Evolutionary conservation across 2,329 filamentous ascomycete species (phyloP).

Genomic region (Botryotinia convoluta): DNA sequence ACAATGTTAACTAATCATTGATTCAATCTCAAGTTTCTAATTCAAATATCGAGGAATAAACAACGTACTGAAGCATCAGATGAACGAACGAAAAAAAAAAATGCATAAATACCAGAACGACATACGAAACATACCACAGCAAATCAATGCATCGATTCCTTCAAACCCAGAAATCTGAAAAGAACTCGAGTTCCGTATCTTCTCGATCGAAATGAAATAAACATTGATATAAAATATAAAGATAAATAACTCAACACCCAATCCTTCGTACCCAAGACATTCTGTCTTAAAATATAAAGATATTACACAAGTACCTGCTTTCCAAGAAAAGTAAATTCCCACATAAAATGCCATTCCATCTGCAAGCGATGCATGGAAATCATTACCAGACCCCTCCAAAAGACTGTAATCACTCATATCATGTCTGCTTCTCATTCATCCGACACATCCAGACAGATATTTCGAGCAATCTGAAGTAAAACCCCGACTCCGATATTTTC

Average conservation of each 20-base stretch:
- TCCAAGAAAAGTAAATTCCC: background rate
- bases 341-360: background rate
- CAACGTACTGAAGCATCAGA: background rate
- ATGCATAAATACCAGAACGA: background rate
- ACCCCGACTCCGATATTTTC: background rate
- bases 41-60: background rate
- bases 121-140: background rate
- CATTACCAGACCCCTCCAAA: background rate
- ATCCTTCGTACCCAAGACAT: background rate
- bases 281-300: background rate
- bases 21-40: background rate
- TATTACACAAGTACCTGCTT: background rate
- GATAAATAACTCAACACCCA: background rate
- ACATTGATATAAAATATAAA: background rate
- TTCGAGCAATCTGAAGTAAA: background rate
- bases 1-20: background rate
- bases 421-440: background rate
- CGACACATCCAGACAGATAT: background rate
- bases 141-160: background rate
- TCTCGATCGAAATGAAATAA: background rate
- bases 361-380: background rate
- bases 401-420: background rate
- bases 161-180: too few relatives aligned
- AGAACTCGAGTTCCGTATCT: background rate
- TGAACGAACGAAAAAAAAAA: background rate